Evolutionary conservation across 768 basidiomycete genomes (phyloP), one percentile per base, ranked within the genome.

Genomic region (Termitomyces sp.): DNA sequence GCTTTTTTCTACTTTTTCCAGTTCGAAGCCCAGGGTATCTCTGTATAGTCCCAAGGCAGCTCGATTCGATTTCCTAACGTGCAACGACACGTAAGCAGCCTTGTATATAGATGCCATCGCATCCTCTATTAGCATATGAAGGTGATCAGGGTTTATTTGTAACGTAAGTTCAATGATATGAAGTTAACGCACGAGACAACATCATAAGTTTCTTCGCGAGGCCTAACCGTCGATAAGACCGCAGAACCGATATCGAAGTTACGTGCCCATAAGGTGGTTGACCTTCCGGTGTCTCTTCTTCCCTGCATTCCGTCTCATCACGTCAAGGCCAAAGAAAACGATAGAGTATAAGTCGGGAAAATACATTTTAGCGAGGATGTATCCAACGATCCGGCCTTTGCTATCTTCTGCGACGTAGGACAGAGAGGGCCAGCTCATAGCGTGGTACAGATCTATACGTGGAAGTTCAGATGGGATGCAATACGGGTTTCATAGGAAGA

Each of bases 131-230:
- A 62, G 30, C 3, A 33, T 13, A 36, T 30, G 12, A 27, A 10
- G 20, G 32, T 24, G 32, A 33, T 37, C 51, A 26, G 49, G n/a
- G 24, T 24, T 6, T 18, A 16, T 50, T 24, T 50, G 37, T 22
- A 58, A 52, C 9, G 32, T 45, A 37, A 13, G 36, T 20, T 26
- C 20, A 40, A 56, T 26, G 43, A 20, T 14, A 12, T 55, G 9
- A 49, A n/a, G n/a, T n/a, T n/a, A n/a, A 76, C 93, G 65, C 71
- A 97, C 95, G 95, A 59, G 93, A 93, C 62, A 91, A 92, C 27
- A 93, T 64, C 96, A 98, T 98, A 51, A 98, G 79, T 68, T 93
- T 93, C 75, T 97, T 97, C 47, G 96, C 96, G 5, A 98, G 72
- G 20, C 96, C 96, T 33, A 98, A 76, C 47, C 96, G 82, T 60